Evolutionary conservation across 495 filamentous ascomycete genomes (phyloP).

Genomic region (Neurospora sublineolata): DNA sequence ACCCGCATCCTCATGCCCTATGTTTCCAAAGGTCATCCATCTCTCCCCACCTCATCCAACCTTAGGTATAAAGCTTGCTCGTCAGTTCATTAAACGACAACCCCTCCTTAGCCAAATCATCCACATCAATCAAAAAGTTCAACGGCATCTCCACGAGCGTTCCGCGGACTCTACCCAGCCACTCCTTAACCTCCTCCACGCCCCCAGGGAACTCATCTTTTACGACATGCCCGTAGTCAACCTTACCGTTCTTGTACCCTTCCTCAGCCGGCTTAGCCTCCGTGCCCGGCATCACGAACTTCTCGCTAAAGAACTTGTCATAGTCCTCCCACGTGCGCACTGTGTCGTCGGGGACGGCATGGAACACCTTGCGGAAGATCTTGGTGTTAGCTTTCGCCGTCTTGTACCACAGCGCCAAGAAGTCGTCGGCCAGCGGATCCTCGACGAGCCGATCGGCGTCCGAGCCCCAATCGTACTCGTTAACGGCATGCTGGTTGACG

Average conservation of each 20-base stretch:
- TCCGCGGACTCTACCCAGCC: conserved; percentile 62
- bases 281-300: conserved; percentile 51
- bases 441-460: conserved; percentile 60
- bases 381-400: conserved; percentile 72
- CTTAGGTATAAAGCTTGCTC: conserved; percentile 69
- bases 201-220: conserved; percentile 62
- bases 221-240: conserved; percentile 78
- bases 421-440: conserved; percentile 59
- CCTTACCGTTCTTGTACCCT: conserved; percentile 29
- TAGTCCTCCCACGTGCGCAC: conserved; percentile 80
- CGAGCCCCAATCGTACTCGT: conserved; percentile 73
- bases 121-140: conserved; percentile 68
- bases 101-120: conserved; percentile 82
- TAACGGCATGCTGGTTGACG: conserved; percentile 47
- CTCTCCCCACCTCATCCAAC: not conserved
- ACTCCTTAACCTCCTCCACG: conserved; percentile 66
- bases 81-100: conserved; percentile 70
- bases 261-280: conserved; percentile 13
- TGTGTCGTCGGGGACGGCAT: conserved; percentile 70
- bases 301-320: conserved; percentile 61
- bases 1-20: not conserved
- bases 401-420: conserved; percentile 59
- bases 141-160: conserved; percentile 88
- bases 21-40: not conserved
- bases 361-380: conserved; percentile 79